A percentile compares a stretch with the other conserved stretches of the same genome.
These are phyloP conservation scores for Cutaneotrichosporon spelunceum DNA, from an alignment of 1,284 basidiomycete genomes.

Conservation along the genomic window DNA sequence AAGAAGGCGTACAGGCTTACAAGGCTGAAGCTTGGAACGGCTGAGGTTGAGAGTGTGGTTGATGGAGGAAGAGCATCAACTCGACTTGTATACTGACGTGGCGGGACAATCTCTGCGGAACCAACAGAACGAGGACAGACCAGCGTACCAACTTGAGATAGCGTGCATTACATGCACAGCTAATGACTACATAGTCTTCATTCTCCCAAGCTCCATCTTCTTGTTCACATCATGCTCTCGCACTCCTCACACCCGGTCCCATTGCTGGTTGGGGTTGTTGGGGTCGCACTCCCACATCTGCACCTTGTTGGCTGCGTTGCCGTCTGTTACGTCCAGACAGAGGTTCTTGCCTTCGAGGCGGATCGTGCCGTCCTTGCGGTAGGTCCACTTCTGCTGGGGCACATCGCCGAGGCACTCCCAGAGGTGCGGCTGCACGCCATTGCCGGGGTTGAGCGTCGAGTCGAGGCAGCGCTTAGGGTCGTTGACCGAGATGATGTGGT, in stretches of 20 bases:
- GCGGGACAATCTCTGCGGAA: too few species aligned
- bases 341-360: slow-evolving; percentile 2
- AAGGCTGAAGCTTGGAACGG: too few species aligned
- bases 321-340: slow-evolving; percentile 15
- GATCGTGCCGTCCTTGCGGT: slow-evolving; percentile 2
- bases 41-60: too few species aligned
- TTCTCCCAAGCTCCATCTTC: too few species aligned
- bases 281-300: slow-evolving; percentile 8
- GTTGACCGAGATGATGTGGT: neutral
- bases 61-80: too few species aligned
- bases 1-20: too few species aligned
- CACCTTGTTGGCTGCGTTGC: neutral
- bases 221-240: too few species aligned
- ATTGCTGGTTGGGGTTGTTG: slow-evolving; percentile 9
- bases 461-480: neutral
- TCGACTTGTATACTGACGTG: too few species aligned
- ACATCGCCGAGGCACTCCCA: slow-evolving; percentile 11
- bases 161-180: too few species aligned
- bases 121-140: too few species aligned
- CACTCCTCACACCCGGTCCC: neutral
- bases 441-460: neutral
- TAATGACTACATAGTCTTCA: too few species aligned
- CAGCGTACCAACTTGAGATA: too few species aligned
- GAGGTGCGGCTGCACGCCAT: slow-evolving; percentile 6
- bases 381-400: slow-evolving; percentile 6